Percentiles rank a stretch among this genome's conserved stretches.
These are phyloP conservation scores for Alternaria arborescens DNA, from an alignment of 2,329 filamentous ascomycete species.

Conservation along the genomic window DNA sequence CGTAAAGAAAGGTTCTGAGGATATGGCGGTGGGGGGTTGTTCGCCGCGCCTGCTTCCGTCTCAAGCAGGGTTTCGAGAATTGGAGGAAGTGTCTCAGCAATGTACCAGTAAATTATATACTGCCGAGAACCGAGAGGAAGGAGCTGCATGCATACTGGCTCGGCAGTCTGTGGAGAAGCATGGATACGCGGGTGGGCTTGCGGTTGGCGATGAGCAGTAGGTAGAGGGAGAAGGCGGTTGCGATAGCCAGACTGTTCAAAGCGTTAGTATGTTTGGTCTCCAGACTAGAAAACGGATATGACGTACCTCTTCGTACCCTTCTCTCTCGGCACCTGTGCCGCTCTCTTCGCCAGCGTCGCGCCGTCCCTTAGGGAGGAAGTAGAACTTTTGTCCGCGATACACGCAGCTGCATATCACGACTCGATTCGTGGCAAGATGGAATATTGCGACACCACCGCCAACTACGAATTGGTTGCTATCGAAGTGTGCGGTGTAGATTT, in stretches of 20 bases:
- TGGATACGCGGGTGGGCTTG: conserved; percentile 44
- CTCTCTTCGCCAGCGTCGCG: conserved; percentile 58
- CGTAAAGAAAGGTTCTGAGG: conserved; percentile 47
- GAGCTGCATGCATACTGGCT: conserved; percentile 59
- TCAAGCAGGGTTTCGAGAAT: conserved; percentile 40
- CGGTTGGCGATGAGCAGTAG: conserved; percentile 56
- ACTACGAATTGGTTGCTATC: conserved; percentile 40
- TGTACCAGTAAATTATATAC: conserved; percentile 59
- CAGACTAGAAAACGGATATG: not conserved
- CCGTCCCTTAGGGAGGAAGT: conserved; percentile 61
- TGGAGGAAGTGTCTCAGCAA: conserved; percentile 57
- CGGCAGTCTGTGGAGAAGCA: conserved; percentile 45
- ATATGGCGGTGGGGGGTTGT: conserved; percentile 51
- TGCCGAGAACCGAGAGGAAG: conserved; percentile 51
- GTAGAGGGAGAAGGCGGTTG: conserved; percentile 59
- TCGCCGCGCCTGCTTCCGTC: conserved; percentile 36
- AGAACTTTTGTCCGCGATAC: conserved; percentile 49
- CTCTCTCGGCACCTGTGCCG: conserved; percentile 54
- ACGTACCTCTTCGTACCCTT: conserved; percentile 60
- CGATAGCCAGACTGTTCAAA: conserved; percentile 53
- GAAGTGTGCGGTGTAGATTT: conserved; percentile 33
- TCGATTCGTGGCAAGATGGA: conserved; percentile 56
- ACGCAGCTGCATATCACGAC: conserved; percentile 59
- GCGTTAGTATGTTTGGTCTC: not conserved
- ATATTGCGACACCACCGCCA: conserved; percentile 58